A percentile compares a stretch with the other conserved stretches of the same genome.
Evolutionary conservation across 805 yeast genomes (phyloP).

Genomic region (Ogataea sp.): DNA sequence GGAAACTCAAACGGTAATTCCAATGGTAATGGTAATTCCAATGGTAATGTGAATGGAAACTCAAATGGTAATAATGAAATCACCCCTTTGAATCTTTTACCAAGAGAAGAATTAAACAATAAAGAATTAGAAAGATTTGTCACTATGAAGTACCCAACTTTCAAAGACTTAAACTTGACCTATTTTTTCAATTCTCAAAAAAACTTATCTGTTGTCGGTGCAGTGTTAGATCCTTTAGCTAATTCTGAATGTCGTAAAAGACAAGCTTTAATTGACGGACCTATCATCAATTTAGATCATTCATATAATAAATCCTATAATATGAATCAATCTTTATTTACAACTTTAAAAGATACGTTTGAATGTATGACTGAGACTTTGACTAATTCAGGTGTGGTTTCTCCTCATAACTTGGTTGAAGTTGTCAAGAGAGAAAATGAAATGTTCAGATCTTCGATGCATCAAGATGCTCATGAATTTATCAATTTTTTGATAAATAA

Average conservation of each 20-base stretch:
- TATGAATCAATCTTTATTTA: slow-evolving; percentile 42
- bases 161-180: slow-evolving; percentile 27
- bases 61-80: slow-evolving; percentile 8
- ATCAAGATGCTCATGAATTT: slow-evolving; percentile 98
- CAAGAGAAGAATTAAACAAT: slow-evolving; percentile 7
- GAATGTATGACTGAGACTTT: slow-evolving; percentile 72
- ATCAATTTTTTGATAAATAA: slow-evolving; percentile 76
- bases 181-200: slow-evolving; percentile 32
- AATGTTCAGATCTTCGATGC: slow-evolving; percentile 85
- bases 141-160: slow-evolving; percentile 21
- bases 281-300: slow-evolving; percentile 75
- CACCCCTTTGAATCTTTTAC: not conserved
- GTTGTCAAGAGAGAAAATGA: slow-evolving; percentile 76
- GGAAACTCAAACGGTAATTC: slow-evolving; percentile 1
- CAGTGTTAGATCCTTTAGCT: slow-evolving; percentile 31
- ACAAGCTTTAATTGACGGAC: slow-evolving; percentile 72
- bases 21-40: slow-evolving; percentile 1
- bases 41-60: slow-evolving; percentile 3
- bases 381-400: slow-evolving; percentile 71
- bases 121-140: slow-evolving; percentile 13
- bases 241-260: slow-evolving; percentile 70
- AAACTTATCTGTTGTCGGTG: slow-evolving; percentile 37
- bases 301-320: slow-evolving; percentile 45
- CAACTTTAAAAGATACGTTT: slow-evolving; percentile 76
- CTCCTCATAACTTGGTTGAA: slow-evolving; percentile 68